These are phyloP conservation scores for Silene uniflora DNA, from an alignment of 148 eudicot species.

Conservation along the genomic window DNA sequence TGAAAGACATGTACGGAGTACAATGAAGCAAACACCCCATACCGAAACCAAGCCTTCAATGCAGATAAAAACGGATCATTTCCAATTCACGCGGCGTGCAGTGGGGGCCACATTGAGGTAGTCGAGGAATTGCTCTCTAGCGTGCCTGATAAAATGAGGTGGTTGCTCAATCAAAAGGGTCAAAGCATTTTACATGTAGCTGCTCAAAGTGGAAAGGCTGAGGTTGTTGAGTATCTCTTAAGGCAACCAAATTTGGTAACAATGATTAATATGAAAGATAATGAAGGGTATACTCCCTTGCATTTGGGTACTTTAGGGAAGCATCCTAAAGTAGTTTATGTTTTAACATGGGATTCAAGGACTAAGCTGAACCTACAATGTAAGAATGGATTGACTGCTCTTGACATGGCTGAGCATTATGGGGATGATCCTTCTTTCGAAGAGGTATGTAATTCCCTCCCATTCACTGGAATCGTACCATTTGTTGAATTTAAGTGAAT, in stretches of 20 bases:
- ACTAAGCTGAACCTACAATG: conserved; percentile 5
- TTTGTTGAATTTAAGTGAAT: no score
- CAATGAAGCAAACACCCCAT: neutral
- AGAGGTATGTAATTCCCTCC: conserved; percentile 30
- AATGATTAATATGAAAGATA: conserved; percentile 27
- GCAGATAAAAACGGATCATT: conserved; percentile 22
- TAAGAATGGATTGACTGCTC: conserved; percentile 23
- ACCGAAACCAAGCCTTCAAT: conserved; percentile 9
- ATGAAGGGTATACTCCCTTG: conserved; percentile 32
- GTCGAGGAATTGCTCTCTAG: conserved; percentile 7
- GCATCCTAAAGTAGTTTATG: conserved; percentile 27
- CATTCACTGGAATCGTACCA: no score
- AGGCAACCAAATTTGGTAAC: neutral
- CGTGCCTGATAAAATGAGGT: neutral
- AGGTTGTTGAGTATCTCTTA: conserved; percentile 20
- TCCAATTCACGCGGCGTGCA: conserved; percentile 26
- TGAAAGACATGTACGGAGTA: neutral
- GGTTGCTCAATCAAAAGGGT: conserved; percentile 14
- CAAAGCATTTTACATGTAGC: conserved; percentile 34
- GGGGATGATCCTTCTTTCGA: conserved; percentile 23
- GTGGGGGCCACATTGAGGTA: conserved; percentile 18
- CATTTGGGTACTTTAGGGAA: conserved; percentile 28
- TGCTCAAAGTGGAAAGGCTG: conserved; percentile 16
- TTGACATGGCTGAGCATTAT: conserved; percentile 24
- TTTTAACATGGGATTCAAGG: conserved; percentile 18